These are phyloP conservation scores for Exophiala oligosperma DNA, from an alignment of 2,329 filamentous ascomycete species.

Conservation along the genomic window DNA sequence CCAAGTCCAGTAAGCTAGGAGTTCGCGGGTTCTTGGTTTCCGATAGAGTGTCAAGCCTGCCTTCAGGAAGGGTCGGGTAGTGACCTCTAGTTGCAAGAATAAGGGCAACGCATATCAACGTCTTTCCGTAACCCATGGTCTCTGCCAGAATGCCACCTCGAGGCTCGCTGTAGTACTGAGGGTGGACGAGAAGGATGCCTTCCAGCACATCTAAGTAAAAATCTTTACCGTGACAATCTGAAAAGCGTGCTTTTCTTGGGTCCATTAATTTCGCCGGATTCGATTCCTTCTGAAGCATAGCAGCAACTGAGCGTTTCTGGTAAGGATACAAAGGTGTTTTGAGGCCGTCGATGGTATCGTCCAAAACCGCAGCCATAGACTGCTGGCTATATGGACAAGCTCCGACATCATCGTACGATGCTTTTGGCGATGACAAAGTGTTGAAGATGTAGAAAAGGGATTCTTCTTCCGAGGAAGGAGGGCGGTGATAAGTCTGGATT, in stretches of 20 bases:
- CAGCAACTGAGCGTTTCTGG: constrained; percentile 74
- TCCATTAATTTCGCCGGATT: constrained; percentile 67
- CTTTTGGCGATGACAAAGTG: constrained; percentile 44
- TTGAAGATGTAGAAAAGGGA: constrained; percentile 54
- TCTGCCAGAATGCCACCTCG: constrained; percentile 61
- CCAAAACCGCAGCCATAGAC: constrained; percentile 40
- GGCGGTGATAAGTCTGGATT: constrained; percentile 18
- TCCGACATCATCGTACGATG: constrained; percentile 33
- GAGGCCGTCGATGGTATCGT: constrained; percentile 36
- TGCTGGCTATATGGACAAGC: constrained; percentile 34
- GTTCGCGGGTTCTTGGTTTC: constrained; percentile 48
- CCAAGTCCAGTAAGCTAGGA: constrained; percentile 72
- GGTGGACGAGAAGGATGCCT: constrained; percentile 62
- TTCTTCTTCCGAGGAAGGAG: constrained; percentile 37
- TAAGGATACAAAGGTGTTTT: constrained; percentile 71
- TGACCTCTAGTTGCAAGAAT: constrained; percentile 75
- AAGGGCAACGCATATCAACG: constrained; percentile 76
- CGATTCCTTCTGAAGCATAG: constrained; percentile 81
- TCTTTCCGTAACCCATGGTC: constrained; percentile 70
- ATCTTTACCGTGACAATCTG: constrained; percentile 59
- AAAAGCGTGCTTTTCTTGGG: constrained; percentile 64
- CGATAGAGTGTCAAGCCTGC: constrained; percentile 51
- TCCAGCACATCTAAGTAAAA: constrained; percentile 73
- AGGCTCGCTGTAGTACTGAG: constrained; percentile 70
- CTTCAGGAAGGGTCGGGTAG: constrained; percentile 63